A percentile compares a stretch with the other conserved stretches of the same genome.
phyloP scores from a whole-genome alignment of 129 eudicot genomes.

The sunflower (Helianthus annuus) region HanXRQr2.0-SUNRISE NC_035440.2:119820887-119821386 shows the following conservation, averaged over 20 bases:
- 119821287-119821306: neutral
- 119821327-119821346: neutral
- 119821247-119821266: neutral
- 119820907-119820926: neutral
- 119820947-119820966: neutral
- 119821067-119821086: constrained; percentile 41
- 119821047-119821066: constrained; percentile 45
- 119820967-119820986: neutral
- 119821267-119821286: neutral
- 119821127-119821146: constrained; percentile 98
- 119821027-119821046: constrained; percentile 72
- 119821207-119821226: neutral
- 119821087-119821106: constrained; percentile 79
- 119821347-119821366: neutral
- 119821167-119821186: neutral
- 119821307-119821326: neutral
- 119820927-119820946: constrained; percentile 9
- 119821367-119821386: constrained; percentile 10
- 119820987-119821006: constrained; percentile 8
- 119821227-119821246: neutral
- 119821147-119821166: constrained; percentile 99
- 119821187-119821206: neutral
- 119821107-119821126: constrained; percentile 97
- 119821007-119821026: constrained; percentile 42
- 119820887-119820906: too few species aligned